Percentiles rank a stretch among this genome's conserved stretches.
Evolutionary conservation across 495 filamentous ascomycete genomes (phyloP).

Genomic region (Physcia stellaris): DNA sequence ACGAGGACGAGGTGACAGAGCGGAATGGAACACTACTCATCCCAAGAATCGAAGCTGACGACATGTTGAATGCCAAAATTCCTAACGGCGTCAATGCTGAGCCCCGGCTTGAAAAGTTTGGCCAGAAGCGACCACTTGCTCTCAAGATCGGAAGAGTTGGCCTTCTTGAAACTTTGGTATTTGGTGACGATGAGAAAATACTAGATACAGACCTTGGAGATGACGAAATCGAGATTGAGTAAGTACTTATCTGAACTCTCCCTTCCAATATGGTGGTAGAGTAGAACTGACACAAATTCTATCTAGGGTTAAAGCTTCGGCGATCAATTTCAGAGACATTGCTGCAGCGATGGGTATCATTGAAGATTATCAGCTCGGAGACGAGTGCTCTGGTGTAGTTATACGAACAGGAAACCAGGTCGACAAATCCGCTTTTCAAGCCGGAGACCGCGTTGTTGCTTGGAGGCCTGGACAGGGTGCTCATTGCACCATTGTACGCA

Average conservation of each 20-base stretch:
- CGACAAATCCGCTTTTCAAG: constrained; percentile 6
- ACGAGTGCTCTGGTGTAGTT: constrained; percentile 17
- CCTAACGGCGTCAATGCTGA: constrained; percentile 6
- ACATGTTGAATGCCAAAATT: constrained; percentile 7
- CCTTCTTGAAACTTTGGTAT: constrained; percentile 12
- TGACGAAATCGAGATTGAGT: constrained; percentile 17
- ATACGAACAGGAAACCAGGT: constrained; percentile 10
- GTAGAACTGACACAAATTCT: too few species aligned
- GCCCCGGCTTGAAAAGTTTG: constrained; percentile 6
- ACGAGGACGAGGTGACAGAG: constrained; percentile 11
- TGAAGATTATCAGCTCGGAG: constrained; percentile 17
- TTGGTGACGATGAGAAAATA: constrained; percentile 14
- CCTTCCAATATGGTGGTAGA: too few species aligned
- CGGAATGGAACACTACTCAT: constrained; percentile 9
- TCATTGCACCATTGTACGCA: constrained; percentile 15
- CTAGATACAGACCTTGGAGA: constrained; percentile 16
- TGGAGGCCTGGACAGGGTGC: constrained; percentile 17
- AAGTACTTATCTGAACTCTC: too few species aligned
- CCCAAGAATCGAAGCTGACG: constrained; percentile 9
- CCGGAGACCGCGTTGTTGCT: constrained; percentile 15
- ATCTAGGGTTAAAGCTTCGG: constrained; percentile 18
- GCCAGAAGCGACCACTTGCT: constrained; percentile 10
- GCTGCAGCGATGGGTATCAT: constrained; percentile 19
- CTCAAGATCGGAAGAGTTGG: constrained; percentile 15
- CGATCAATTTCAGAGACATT: constrained; percentile 23